These are phyloP conservation scores for Pestalotiopsis sp. DNA, from an alignment of 2,329 filamentous ascomycete genomes.

Conservation along the genomic window DNA sequence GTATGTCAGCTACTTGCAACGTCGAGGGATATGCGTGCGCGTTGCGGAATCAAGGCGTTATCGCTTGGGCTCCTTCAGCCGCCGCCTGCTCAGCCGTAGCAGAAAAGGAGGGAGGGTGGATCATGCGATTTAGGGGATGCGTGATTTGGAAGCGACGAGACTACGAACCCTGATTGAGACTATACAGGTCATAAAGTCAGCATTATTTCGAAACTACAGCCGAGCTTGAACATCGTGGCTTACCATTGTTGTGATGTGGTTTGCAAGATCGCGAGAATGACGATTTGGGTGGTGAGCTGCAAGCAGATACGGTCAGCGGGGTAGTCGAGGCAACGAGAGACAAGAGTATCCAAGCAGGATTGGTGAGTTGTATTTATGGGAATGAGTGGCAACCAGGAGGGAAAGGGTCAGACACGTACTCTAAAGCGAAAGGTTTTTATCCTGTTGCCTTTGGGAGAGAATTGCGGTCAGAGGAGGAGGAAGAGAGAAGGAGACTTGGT, in stretches of 20 bases:
- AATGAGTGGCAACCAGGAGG: neutral
- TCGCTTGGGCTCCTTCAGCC: neutral
- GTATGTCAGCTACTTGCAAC: conserved; percentile 9
- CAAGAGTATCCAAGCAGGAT: neutral
- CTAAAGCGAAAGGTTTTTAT: conserved; percentile 3
- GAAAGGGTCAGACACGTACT: neutral
- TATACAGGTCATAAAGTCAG: conserved; percentile 34
- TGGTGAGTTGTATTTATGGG: conserved; percentile 5
- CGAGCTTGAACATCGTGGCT: conserved; percentile 18
- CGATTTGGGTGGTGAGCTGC: conserved; percentile 27
- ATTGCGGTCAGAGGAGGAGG: conserved; percentile 10
- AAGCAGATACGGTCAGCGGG: conserved; percentile 29
- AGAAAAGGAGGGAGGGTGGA: neutral
- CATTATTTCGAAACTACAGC: neutral
- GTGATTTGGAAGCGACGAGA: conserved; percentile 17
- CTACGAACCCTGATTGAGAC: conserved; percentile 72
- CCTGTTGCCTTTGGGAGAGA: conserved; percentile 5
- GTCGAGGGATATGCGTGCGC: neutral
- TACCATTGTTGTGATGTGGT: conserved; percentile 32
- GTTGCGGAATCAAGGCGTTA: neutral
- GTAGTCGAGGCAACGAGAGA: conserved; percentile 14
- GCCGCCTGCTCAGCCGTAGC: neutral
- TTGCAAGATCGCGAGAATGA: conserved; percentile 22
- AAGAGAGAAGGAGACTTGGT: conserved; percentile 10
- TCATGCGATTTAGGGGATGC: neutral